Percentiles rank a stretch among this genome's conserved stretches.
Evolutionary conservation across 148 eudicot genomes (phyloP).

Genomic region (Camellia lanceoleosa): DNA sequence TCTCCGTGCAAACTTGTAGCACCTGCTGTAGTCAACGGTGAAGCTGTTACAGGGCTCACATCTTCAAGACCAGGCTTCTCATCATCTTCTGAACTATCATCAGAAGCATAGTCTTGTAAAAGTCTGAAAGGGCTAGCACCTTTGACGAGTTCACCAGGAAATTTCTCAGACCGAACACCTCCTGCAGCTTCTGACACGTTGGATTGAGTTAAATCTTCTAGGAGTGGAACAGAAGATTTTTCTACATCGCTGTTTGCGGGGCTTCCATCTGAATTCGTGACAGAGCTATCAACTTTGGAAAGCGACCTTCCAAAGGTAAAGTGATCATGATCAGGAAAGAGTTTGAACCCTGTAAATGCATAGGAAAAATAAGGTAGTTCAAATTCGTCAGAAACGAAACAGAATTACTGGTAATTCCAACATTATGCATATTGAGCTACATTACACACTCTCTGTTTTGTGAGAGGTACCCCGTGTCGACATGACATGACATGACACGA

Average conservation of each 20-base stretch:
- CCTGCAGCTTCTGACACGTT: constrained; percentile 21
- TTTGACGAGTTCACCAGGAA: constrained; percentile 23
- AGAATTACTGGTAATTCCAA: neutral
- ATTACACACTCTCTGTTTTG: no score
- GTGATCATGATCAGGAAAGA: constrained; percentile 16
- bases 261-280: constrained; percentile 7
- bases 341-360: constrained; percentile 2
- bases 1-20: constrained; percentile 21
- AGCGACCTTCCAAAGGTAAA: constrained; percentile 6
- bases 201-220: constrained; percentile 17
- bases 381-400: neutral
- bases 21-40: constrained; percentile 25
- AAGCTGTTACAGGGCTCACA: constrained; percentile 26
- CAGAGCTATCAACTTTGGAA: constrained; percentile 20
- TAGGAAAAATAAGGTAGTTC: constrained; percentile 5
- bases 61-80: constrained; percentile 32
- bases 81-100: constrained; percentile 48
- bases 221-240: constrained; percentile 9
- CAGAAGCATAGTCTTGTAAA: constrained; percentile 65
- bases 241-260: constrained; percentile 3
- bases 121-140: constrained; percentile 57
- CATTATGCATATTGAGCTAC: neutral
- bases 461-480: no score
- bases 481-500: no score
- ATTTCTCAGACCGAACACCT: constrained; percentile 28